Evolutionary conservation across 192 early-diverging fungal species (phyloP), one percentile per base, ranked within the genome.

Genomic region (Coemansia interrupta): DNA sequence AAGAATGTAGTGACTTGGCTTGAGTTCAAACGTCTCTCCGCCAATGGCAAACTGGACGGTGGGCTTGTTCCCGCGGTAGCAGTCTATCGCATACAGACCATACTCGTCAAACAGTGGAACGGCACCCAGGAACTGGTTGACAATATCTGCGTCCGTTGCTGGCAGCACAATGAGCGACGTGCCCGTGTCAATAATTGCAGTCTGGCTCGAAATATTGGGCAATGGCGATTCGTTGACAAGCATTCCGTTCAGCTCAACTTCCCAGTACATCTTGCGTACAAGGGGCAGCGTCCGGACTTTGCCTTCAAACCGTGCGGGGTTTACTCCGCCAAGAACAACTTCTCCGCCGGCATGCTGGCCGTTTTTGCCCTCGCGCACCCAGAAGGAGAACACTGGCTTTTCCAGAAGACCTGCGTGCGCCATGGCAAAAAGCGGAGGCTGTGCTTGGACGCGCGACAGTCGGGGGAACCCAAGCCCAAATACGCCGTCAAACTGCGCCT

Each of bases 181-280:
- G 51, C 84, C 84, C 0, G 84, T 86, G 46, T 86, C 84, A 24
- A 86, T 78, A 10, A 84, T 76, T 0, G 83, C 83, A 11, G 70
- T 70, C 72, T 75, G 38, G 63, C 71, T 54, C 40, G 69, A 46
- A 43, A 70, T 30, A 24, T 64, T 53, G 12, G 66, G 63, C 39
- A 66, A 57, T 1, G 60, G 57, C 10, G 19, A 39, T 12, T 69
- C 67, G 51, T 66, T 58, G 28, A 75, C 61, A 3, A 75, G 63
- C 24, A 77, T 56, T 12, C 72, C 69, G 38, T 70, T 81, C 0
- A 86, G 66, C 19, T 60, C 67, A 13, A 84, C 73, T 26, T 83
- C 70, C 82, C 82, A 86, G 63, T 85, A 82, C 61, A 72, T 80
- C 19, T 66, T 66, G 17, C 73, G 76, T 13, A 73, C 68, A 15